These are phyloP conservation scores for Annulohypoxylon stygium DNA, from an alignment of 495 filamentous ascomycete genomes.

Conservation along the genomic window DNA sequence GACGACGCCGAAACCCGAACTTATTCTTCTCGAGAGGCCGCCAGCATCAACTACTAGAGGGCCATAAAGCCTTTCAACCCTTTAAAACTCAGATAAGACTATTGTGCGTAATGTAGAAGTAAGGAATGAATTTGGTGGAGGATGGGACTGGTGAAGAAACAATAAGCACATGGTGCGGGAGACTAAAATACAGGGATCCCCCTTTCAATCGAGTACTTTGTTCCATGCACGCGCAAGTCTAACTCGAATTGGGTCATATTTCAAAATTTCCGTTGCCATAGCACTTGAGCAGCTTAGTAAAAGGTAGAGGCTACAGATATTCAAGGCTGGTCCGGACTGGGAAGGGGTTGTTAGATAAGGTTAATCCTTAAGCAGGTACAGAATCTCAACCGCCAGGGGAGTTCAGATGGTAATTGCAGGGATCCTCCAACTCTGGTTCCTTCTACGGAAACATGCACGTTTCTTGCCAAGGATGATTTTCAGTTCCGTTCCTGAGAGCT, in stretches of 20 bases:
- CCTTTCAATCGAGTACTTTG: neutral
- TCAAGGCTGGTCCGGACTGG: conserved; percentile 19
- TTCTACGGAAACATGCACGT: conserved; percentile 34
- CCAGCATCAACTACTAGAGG: conserved; percentile 2
- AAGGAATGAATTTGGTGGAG: conserved; percentile 21
- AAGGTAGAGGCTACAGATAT: neutral
- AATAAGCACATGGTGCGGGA: conserved; percentile 31
- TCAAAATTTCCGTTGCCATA: conserved; percentile 3
- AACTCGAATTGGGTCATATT: conserved; percentile 22
- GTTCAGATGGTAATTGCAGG: conserved; percentile 36
- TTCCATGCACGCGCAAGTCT: conserved; percentile 20
- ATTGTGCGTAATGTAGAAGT: conserved; percentile 16
- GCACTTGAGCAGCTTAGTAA: neutral
- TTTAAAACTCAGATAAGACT: conserved; percentile 2
- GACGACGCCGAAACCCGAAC: conserved; percentile 8
- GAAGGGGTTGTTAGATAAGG: conserved; percentile 30
- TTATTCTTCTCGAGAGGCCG: conserved; percentile 25
- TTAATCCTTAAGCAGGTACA: conserved; percentile 42
- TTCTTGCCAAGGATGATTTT: conserved; percentile 35
- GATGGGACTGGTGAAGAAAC: conserved; percentile 40
- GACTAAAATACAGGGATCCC: conserved; percentile 19
- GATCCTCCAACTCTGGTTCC: conserved; percentile 30
- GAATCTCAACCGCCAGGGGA: conserved; percentile 32
- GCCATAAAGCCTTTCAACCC: neutral
- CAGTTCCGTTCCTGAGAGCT: neutral